Evolutionary conservation across 2,329 filamentous ascomycete genomes (phyloP).

Genomic region (Exserohilum rostratum): DNA sequence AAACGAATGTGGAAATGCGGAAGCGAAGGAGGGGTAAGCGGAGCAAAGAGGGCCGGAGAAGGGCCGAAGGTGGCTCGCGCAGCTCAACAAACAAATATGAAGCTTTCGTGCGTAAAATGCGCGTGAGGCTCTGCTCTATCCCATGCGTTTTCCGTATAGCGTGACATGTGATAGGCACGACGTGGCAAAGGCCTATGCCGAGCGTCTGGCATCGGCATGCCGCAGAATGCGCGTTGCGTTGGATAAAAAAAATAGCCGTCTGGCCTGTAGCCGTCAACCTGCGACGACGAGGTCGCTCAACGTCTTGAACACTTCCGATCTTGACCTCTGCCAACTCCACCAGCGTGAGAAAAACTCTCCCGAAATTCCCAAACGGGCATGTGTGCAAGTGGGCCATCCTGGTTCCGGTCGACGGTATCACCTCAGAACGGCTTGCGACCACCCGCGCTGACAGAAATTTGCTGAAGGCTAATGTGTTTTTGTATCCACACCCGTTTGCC

Average conservation of each 20-base stretch:
- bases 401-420: constrained; percentile 17
- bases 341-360: constrained; percentile 5
- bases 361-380: constrained; percentile 8
- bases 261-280: constrained; percentile 3
- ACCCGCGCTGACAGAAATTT: constrained; percentile 18
- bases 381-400: constrained; percentile 14
- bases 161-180: constrained; percentile 10
- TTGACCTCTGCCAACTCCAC: constrained; percentile 10
- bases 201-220: constrained; percentile 13
- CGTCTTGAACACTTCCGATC: constrained; percentile 7
- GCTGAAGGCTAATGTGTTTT: constrained; percentile 15
- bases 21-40: constrained; percentile 19
- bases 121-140: constrained; percentile 15
- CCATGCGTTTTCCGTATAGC: neutral
- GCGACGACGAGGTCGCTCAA: constrained; percentile 8
- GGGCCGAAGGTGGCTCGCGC: constrained; percentile 12
- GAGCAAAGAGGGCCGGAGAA: constrained; percentile 16
- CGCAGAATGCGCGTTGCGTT: constrained; percentile 5
- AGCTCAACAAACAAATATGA: constrained; percentile 20
- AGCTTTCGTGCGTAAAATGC: constrained; percentile 2
- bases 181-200: constrained; percentile 7
- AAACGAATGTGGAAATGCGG: constrained; percentile 2
- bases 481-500: constrained; percentile 22
- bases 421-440: constrained; percentile 11
- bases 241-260: constrained; percentile 1